Base-by-base conservation (phyloP, 108 stramenopile species). In the Chaetoceros muelleri region DNA sequence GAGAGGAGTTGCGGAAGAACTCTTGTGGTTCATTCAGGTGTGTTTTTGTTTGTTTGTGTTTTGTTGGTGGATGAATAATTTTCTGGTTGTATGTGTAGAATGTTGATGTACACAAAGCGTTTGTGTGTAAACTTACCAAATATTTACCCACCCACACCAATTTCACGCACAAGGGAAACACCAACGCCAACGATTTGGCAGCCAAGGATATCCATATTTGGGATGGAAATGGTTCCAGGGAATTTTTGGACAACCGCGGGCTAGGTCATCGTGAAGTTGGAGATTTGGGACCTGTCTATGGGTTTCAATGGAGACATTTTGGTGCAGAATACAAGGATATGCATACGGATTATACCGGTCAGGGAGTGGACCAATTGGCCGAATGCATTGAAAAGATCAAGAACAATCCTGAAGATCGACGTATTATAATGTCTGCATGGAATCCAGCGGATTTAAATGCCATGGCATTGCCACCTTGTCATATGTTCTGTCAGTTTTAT, bases 301-400 rank as follows among this genome's bases (percentile, higher is more conserved):
- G 99, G 52, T 99, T 98, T 62, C 99, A 99, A 71, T 99, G 99
- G 99, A 79, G 99, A 51, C 99, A 99, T 62, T 99, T 98, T 73
- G 99, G 99, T 16, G 99, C 99, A 8, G 69, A 85, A 48, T 99
- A 99, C 73, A 79, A 55, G 55, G 82, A 95, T 61, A 96, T 98
- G 95, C 88, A 96, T 70, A 71, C 87, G 22, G 96, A 99, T 64
- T 99, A 99, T 65, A 84, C 89, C n/a, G 96, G 95, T 3, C 62
- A 97, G 73, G 99, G 99, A 20, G 92, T 99, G 3, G 99, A 99
- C 71, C 99, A 99, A 66, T 67, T 99, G 60, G 85, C 81, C 13
- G 86, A 96, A 51, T 94, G 94, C 73, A 93, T 99, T 52, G 58
- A 95, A 53, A 96, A 95, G 51, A 97, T 99, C 54, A 95, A 82